Base-by-base conservation (phyloP, 768 basidiomycete genomes). In the Lentinula raphanica region DNA sequence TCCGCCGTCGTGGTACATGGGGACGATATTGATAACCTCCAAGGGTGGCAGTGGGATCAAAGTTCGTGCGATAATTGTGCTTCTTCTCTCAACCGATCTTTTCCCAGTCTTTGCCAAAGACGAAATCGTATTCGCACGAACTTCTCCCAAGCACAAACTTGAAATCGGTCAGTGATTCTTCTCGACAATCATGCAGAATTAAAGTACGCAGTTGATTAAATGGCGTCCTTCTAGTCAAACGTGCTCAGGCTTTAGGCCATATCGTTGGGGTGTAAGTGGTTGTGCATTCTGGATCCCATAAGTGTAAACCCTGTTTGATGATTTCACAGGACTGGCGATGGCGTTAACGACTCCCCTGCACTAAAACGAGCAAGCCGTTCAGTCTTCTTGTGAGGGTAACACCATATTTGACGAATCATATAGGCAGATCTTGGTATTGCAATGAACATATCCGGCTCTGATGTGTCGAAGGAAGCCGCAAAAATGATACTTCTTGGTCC, bases 41-140 rank as follows among this genome's bases (percentile, higher is more conserved):
- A 87, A 65, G 84, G 83, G 4, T 87, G 85, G 83, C 84, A 87
- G 68, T 87, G 86, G 86, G 86, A 87, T 71, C 80, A 84, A 65
- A 87, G 85, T 85, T 63, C 7, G 82, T 70, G 3, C 51, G 29
- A 8, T n/a, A 36, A 13, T 17, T 42, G 21, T 23, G n/a, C 11
- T n/a, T 3, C 45, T 21, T 44, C 57, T 32, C 48, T 50, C 12
- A 40, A 59, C 25, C 50, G 51, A 51, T 28, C 23, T 31, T 17
- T 15, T 38, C 19, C 23, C 3, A 87, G 86, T 88, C 60, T 86
- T 88, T 67, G 72, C 74, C 63, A 87, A 86, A 64, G 74, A 81
- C 40, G 86, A 87, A 67, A 86, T 88, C 51, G 86, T 88, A 4
- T 87, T 88, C 59, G 86, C 86, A 36, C 76, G 86, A 50, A 87